Base-by-base conservation (phyloP, 2,329 filamentous ascomycete species). In the Stagonosporopsis vannaccii region DNA sequence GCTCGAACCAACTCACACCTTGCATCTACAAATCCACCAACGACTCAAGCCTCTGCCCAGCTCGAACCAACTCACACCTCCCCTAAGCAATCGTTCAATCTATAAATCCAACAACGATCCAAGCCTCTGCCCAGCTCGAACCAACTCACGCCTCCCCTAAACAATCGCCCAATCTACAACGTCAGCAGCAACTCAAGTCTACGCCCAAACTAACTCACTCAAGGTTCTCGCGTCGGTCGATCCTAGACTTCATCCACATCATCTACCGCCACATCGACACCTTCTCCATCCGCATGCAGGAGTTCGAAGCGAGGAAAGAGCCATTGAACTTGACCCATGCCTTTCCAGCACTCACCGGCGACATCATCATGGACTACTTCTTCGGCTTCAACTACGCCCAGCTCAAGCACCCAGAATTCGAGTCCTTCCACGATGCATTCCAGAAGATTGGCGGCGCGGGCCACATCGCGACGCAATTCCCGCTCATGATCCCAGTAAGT, bases 311-410 rank as follows among this genome's bases (percentile, higher is more conserved):
- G 7, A 56, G 66, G 37, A 69, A 72, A 44, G 67, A 71, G 56
- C 68, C 71, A 3, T 36, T 74, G 42, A 73, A 72, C 44, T 51
- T 75, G 25, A 63, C 60, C 12, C 52, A 66, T 51, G 68, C 75
- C 0, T 79, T 77, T 45, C 76, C 73, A 20, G 78, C 77, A 19
- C 70, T 78, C 41, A 77, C 77, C 2, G 79, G 78, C 28, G 80
- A 82, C 28, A 75, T 81, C 40, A 79, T 82, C 59, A 79, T 78
- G 56, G 72, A 78, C 48, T 81, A 80, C 55, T 73, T 73, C 58
- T 74, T 74, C 42, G 72, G 73, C 12, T 72, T 75, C 62, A 73
- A 74, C 53, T 70, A 73, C 32, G 59, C 49, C 12, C 70, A 72
- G 42, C 65, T 74, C 51, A 70, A 71, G 56, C 56, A 72, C 25